phyloP scores from a whole-genome alignment of 2,329 filamentous ascomycete species.

The Calcarisporium arbuscula region DNA sequence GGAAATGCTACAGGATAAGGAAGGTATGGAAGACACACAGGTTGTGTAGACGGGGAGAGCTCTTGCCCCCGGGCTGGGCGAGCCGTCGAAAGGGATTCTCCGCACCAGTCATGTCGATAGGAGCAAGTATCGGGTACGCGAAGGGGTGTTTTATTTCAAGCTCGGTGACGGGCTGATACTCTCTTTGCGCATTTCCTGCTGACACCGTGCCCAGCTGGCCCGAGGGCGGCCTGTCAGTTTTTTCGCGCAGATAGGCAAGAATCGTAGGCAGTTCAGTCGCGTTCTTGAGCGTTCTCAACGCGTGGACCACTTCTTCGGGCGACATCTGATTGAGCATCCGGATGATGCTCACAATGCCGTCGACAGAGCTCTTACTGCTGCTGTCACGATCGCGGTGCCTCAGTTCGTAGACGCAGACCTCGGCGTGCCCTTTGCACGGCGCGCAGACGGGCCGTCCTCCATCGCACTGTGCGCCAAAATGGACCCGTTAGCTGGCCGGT shows the following conservation, averaged over 20 bases:
- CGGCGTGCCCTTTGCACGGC: slow-evolving; percentile 9
- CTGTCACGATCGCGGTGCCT: slow-evolving; percentile 11
- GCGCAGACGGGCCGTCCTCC: slow-evolving; percentile 13
- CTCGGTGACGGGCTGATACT: neutral
- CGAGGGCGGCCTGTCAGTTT: neutral
- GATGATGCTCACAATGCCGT: slow-evolving; percentile 14
- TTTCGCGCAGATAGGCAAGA: slow-evolving; percentile 13
- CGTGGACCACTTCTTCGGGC: slow-evolving; percentile 11
- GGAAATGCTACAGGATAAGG: neutral
- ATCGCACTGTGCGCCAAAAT: no score
- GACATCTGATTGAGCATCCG: slow-evolving; percentile 17
- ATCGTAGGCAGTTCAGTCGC: slow-evolving; percentile 14
- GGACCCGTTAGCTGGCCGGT: no score
- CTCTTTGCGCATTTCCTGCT: no score
- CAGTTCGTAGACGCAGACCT: slow-evolving; percentile 12
- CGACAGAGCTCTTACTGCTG: slow-evolving; percentile 4
- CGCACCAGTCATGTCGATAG: neutral
- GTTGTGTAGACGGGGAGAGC: neutral
- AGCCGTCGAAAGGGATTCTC: no score
- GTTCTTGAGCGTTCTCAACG: slow-evolving; percentile 15
- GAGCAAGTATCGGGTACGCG: slow-evolving; percentile 2
- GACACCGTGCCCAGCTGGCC: no score
- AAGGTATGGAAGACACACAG: neutral
- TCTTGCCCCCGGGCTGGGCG: no score
- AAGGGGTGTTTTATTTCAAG: slow-evolving; percentile 4